Evolutionary conservation across 306 rosid genomes (phyloP).

Genomic region (Prunus padus): DNA sequence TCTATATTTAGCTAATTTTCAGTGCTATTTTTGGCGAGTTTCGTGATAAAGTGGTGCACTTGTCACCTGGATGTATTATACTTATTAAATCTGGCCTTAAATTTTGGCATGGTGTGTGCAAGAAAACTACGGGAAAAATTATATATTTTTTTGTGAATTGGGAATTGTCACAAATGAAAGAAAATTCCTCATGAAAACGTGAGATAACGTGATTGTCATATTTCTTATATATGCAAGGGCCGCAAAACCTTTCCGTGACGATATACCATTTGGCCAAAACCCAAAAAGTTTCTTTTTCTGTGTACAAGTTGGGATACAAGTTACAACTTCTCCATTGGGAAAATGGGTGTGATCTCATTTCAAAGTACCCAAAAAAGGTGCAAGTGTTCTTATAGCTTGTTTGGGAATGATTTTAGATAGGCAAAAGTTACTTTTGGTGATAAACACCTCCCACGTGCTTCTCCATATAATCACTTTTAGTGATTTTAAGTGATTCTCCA

Average conservation of each 20-base stretch:
- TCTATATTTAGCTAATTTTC: conserved; percentile 4
- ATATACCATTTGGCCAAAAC: neutral
- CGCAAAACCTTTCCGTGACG: neutral
- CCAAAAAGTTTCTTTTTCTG: neutral
- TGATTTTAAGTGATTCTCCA: too few relatives aligned
- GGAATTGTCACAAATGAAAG: neutral
- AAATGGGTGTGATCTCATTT: too few relatives aligned
- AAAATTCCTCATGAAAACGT: neutral
- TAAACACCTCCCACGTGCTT: too few relatives aligned
- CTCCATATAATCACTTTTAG: too few relatives aligned
- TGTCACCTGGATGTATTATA: neutral
- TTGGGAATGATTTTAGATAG: too few relatives aligned
- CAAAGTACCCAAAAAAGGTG: too few relatives aligned
- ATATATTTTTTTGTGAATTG: neutral
- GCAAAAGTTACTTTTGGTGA: neutral
- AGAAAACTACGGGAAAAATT: neutral
- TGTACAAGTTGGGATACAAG: neutral
- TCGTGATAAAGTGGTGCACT: conserved; percentile 6
- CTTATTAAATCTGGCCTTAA: neutral
- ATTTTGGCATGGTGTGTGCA: neutral
- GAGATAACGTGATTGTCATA: neutral
- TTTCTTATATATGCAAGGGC: neutral
- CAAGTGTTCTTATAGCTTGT: too few relatives aligned
- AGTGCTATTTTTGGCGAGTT: conserved; percentile 3
- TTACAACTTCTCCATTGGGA: neutral